Percentiles rank a stretch among this genome's conserved stretches.
phyloP scores from a whole-genome alignment of 371 early-diverging fungal species.

The Phascolomyces articulosus region DNA sequence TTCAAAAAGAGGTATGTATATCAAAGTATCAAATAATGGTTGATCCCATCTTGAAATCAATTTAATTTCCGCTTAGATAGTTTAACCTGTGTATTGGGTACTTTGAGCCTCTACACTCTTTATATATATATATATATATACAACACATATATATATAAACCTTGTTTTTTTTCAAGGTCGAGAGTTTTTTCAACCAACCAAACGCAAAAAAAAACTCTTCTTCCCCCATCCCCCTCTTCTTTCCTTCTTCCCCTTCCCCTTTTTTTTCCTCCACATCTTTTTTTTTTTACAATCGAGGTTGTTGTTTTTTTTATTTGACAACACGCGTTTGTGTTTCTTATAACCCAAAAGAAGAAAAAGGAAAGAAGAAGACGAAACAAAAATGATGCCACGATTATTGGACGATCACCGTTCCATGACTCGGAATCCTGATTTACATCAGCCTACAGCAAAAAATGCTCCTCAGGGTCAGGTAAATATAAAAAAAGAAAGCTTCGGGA shows the following conservation, averaged over 20 bases:
- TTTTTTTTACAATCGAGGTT: background rate
- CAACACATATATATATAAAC: background rate
- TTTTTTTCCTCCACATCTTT: background rate
- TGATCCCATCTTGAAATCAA: too few species aligned
- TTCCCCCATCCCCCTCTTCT: too few species aligned
- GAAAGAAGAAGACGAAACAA: background rate
- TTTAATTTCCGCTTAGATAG: too few species aligned
- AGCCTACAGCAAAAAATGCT: conserved; percentile 42
- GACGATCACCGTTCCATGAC: conserved; percentile 24
- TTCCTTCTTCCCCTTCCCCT: background rate
- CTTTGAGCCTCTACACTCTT: too few species aligned
- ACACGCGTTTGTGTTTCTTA: background rate
- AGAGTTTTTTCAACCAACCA: background rate
- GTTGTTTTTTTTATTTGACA: background rate
- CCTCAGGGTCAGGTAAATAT: conserved; percentile 50
- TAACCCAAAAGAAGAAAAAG: too few species aligned
- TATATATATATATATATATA: too few species aligned
- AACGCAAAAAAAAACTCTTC: too few species aligned
- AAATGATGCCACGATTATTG: conserved; percentile 8
- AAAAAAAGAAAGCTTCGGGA: background rate
- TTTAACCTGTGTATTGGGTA: too few species aligned
- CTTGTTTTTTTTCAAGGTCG: conserved; percentile 7
- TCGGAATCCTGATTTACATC: conserved; percentile 42
- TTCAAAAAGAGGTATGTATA: too few species aligned
- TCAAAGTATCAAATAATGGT: too few species aligned